Conservation (phyloP, 345 rosid genomes). For the Salix purpurea region DNA sequence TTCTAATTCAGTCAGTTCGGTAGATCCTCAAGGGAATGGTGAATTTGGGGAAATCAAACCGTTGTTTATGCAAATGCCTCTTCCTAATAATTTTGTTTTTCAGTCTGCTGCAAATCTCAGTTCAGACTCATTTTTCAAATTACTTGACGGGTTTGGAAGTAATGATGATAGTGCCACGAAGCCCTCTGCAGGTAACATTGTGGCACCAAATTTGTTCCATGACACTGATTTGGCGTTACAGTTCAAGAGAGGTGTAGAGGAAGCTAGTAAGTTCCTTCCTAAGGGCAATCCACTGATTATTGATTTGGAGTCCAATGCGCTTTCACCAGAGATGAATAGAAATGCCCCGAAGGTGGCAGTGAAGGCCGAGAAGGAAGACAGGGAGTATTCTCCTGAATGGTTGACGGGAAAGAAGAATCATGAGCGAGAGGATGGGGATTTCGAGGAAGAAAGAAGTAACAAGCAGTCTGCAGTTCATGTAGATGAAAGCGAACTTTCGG, state of each 20-base stretch:
- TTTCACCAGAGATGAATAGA: slow-evolving; percentile 4
- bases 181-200: slow-evolving; percentile 17
- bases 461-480: slow-evolving; percentile 50
- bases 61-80: slow-evolving; percentile 21
- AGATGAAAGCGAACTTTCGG: slow-evolving; percentile 58
- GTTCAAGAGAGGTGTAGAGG: slow-evolving; percentile 74
- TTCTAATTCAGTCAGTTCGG: slow-evolving; percentile 29
- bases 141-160: slow-evolving; percentile 21
- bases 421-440: slow-evolving; percentile 43
- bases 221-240: slow-evolving; percentile 52
- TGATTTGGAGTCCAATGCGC: slow-evolving; percentile 22
- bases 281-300: slow-evolving; percentile 39
- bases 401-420: slow-evolving; percentile 55
- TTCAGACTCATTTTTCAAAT: slow-evolving; percentile 15
- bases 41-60: slow-evolving; percentile 26
- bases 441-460: slow-evolving; percentile 51
- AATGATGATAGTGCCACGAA: slow-evolving; percentile 19
- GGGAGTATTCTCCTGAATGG: slow-evolving; percentile 18
- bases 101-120: slow-evolving; percentile 38
- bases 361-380: slow-evolving; percentile 33
- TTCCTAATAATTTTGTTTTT: slow-evolving; percentile 39
- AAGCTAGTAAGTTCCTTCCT: slow-evolving; percentile 88
- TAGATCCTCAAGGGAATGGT: slow-evolving; percentile 37
- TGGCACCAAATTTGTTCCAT: slow-evolving; percentile 47
- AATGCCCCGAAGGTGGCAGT: slow-evolving; percentile 16